Percentiles rank a stretch among this genome's conserved stretches.
Conservation (phyloP, 1,284 basidiomycete species). For the Tilletia horrida region DNA sequence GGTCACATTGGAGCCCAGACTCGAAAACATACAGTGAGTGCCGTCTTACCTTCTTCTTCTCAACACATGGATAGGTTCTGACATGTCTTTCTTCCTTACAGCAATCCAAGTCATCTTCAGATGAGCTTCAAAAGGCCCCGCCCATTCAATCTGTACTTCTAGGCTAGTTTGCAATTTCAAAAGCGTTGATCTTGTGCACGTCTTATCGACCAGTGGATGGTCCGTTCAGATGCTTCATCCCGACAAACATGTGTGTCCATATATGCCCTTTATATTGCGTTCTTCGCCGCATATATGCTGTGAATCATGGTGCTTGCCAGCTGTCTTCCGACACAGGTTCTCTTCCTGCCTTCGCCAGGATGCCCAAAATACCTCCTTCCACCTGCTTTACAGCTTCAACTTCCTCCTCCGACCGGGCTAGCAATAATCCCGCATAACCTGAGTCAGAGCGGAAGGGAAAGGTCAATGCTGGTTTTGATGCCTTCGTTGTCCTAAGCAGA, state of each 20-base stretch:
- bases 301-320: background rate
- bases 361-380: constrained; percentile 12
- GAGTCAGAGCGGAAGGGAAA: background rate
- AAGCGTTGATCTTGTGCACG: too few species aligned
- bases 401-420: constrained; percentile 16
- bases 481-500: background rate
- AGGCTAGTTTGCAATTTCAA: background rate
- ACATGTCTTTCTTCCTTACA: background rate
- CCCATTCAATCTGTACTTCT: background rate
- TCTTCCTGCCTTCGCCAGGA: constrained; percentile 16
- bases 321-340: constrained; percentile 17
- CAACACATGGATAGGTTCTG: background rate
- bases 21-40: constrained; percentile 39
- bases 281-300: too few species aligned
- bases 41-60: too few species aligned
- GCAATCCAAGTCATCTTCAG: constrained; percentile 46
- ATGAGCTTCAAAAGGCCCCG: background rate
- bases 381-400: constrained; percentile 13
- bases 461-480: background rate
- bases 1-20: constrained; percentile 49
- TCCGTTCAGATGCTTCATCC: too few species aligned
- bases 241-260: too few species aligned
- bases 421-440: constrained; percentile 10
- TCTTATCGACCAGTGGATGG: too few species aligned
- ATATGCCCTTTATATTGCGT: too few species aligned